Base-by-base conservation (phyloP, 768 basidiomycete species). In the Boletus patriciae region DNA sequence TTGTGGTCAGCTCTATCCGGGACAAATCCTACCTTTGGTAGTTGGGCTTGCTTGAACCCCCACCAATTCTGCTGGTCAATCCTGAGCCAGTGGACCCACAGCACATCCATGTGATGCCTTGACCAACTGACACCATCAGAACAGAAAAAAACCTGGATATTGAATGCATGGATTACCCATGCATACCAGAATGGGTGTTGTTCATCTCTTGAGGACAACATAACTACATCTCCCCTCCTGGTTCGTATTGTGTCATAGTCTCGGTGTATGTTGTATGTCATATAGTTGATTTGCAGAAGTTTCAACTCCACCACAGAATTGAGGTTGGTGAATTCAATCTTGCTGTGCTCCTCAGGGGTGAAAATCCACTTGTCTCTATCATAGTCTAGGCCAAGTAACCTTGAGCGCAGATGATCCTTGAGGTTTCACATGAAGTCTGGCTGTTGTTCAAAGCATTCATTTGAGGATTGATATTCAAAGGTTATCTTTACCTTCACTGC, bases 111-210 rank as follows among this genome's bases (percentile, higher is more conserved):
- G 6, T 12, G 33, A 31, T 43, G 29, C 38, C 12, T 38, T 10
- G n/a, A 40, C 6, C n/a, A 18, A 9, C 25, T 29, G 2, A 40
- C 7, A 5, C 27, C 49, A 6, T 29, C 37, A n/a, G 16, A 23
- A 27, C 18, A 49, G 23, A 37, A 38, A n/a, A 6, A 18, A 0
- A 49, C 48, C 36, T 49, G 21, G 23, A 49, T 25, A 2, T 38
- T 36, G 16, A 49, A 38, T 37, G 48, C 23, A 33, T 11, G 31
- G 11, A 11, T 33, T 33, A 33, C 31, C 31, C 19, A 6, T 7
- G 48, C 37, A n/a, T 29, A 31, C 23, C 66, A 67, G 47, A 58
- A 70, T 0, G 63, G 63, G 47, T 69, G 59, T 6, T 29, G n/a
- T 3, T 33, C 31, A 6, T 62, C 60, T 3, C 58, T 25, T 5